These are phyloP conservation scores for Fusarium sp. DNA, from an alignment of 2,329 filamentous ascomycete genomes.

Conservation along the genomic window DNA sequence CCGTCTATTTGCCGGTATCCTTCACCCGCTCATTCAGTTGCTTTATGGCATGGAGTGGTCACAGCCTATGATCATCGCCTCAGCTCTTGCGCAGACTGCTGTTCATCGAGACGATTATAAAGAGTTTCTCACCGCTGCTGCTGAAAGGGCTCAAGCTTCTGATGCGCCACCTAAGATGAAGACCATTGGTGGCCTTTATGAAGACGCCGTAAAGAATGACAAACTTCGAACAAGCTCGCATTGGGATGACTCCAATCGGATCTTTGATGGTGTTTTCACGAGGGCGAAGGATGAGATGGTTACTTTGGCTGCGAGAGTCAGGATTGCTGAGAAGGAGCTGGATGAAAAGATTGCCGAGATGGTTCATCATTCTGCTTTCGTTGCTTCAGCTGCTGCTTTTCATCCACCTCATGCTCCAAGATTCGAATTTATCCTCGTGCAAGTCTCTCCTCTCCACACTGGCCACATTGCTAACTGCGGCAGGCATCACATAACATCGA, in stretches of 20 bases:
- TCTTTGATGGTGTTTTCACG: slow-evolving; percentile 73
- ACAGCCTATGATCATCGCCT: slow-evolving; percentile 82
- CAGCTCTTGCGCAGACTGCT: slow-evolving; percentile 80
- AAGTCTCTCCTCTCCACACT: slow-evolving; percentile 34
- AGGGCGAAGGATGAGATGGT: slow-evolving; percentile 72
- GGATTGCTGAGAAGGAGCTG: slow-evolving; percentile 64
- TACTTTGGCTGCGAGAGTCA: slow-evolving; percentile 66
- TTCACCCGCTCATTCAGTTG: slow-evolving; percentile 78
- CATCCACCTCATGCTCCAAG: slow-evolving; percentile 71
- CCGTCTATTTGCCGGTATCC: slow-evolving; percentile 70
- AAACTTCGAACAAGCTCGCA: slow-evolving; percentile 63
- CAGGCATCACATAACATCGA: slow-evolving; percentile 79
- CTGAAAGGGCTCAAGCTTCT: slow-evolving; percentile 30
- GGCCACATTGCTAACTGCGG: neutral
- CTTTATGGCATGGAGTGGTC: slow-evolving; percentile 85
- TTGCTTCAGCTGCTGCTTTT: slow-evolving; percentile 66
- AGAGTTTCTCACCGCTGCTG: slow-evolving; percentile 65
- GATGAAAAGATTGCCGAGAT: slow-evolving; percentile 67
- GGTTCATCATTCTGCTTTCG: slow-evolving; percentile 69
- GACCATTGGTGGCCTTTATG: slow-evolving; percentile 64
- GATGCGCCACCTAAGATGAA: slow-evolving; percentile 22
- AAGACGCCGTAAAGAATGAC: slow-evolving; percentile 63
- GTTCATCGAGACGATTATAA: slow-evolving; percentile 70
- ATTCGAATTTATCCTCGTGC: slow-evolving; percentile 82
- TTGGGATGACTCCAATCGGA: slow-evolving; percentile 66